Conservation (phyloP, 2,329 filamentous ascomycete species). For the Thielaviopsis populi region DNA sequence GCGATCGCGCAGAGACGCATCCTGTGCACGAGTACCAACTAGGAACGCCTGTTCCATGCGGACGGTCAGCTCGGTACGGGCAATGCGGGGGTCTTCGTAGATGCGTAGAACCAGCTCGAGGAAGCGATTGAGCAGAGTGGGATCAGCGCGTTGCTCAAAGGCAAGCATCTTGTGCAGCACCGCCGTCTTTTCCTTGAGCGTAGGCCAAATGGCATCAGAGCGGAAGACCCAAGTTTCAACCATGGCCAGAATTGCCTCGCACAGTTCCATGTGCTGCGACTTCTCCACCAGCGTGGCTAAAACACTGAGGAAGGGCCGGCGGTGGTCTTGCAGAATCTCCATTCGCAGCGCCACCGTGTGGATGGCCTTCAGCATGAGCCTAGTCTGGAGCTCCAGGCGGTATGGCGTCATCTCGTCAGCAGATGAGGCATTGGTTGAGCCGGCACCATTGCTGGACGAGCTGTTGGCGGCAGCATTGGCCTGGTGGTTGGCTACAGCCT, state of each 20-base stretch:
- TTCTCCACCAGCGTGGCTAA: constrained; percentile 91
- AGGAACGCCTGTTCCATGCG: constrained; percentile 97
- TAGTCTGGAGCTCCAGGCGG: constrained; percentile 77
- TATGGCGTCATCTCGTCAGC: constrained; percentile 49
- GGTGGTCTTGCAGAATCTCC: constrained; percentile 78
- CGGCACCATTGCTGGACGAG: constrained; percentile 29
- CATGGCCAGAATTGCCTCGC: constrained; percentile 84
- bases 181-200: constrained; percentile 95
- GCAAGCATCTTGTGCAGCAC: constrained; percentile 98
- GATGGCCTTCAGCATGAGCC: constrained; percentile 86
- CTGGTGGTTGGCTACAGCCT: constrained; percentile 39
- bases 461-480: constrained; percentile 29
- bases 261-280: constrained; percentile 72
- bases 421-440: neutral
- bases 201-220: constrained; percentile 88
- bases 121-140: constrained; percentile 80
- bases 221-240: constrained; percentile 95
- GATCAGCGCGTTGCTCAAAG: constrained; percentile 74
- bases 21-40: constrained; percentile 80
- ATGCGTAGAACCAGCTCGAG: constrained; percentile 92
- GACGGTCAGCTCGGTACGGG: constrained; percentile 86
- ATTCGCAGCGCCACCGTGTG: constrained; percentile 85
- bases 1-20: constrained; percentile 91
- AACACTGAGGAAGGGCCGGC: constrained; percentile 86
- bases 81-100: constrained; percentile 94